A percentile compares a stretch with the other conserved stretches of the same genome.
These are phyloP conservation scores for Juncus effusus DNA, from an alignment of 176 grass and related monocot genomes.

Conservation along the genomic window DNA sequence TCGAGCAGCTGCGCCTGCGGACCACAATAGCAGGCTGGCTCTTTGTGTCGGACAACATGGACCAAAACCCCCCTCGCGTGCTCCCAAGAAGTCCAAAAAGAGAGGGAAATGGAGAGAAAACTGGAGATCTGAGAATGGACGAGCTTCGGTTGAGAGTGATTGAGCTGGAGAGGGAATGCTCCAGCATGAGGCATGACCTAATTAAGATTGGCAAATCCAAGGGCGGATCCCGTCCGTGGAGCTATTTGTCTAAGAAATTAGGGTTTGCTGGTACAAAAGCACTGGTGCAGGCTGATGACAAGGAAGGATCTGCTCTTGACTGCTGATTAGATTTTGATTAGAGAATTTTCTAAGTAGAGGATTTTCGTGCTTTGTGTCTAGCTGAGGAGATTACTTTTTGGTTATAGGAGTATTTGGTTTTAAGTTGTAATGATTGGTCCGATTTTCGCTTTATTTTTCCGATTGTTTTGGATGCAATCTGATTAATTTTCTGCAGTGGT, in stretches of 20 bases:
- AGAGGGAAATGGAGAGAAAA: conserved; percentile 24
- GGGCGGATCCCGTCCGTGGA: conserved; percentile 21
- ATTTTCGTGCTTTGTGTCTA: too few relatives aligned
- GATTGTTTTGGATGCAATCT: too few relatives aligned
- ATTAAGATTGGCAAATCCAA: conserved; percentile 47
- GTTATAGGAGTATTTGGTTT: too few relatives aligned
- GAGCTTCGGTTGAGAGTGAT: conserved; percentile 47
- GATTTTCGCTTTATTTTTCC: too few relatives aligned
- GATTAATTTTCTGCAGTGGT: conserved; percentile 7
- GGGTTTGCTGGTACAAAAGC: conserved; percentile 32
- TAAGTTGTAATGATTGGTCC: too few relatives aligned
- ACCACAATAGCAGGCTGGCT: conserved; percentile 66
- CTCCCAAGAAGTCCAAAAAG: neutral
- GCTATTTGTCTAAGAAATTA: conserved; percentile 42
- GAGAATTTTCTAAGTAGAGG: too few relatives aligned
- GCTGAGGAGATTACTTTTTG: too few relatives aligned
- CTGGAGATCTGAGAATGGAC: conserved; percentile 35
- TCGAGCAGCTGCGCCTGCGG: conserved; percentile 81
- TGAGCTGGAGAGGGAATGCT: conserved; percentile 62
- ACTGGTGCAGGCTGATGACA: conserved; percentile 3
- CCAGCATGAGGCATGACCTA: conserved; percentile 53
- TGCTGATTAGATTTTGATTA: conserved; percentile 12
- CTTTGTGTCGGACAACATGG: conserved; percentile 49
- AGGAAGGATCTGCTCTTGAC: neutral
- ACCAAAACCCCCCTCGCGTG: conserved; percentile 20